Conservation (phyloP, 116 monocot genomes). For the Dioscorea cayenensis region DNA sequence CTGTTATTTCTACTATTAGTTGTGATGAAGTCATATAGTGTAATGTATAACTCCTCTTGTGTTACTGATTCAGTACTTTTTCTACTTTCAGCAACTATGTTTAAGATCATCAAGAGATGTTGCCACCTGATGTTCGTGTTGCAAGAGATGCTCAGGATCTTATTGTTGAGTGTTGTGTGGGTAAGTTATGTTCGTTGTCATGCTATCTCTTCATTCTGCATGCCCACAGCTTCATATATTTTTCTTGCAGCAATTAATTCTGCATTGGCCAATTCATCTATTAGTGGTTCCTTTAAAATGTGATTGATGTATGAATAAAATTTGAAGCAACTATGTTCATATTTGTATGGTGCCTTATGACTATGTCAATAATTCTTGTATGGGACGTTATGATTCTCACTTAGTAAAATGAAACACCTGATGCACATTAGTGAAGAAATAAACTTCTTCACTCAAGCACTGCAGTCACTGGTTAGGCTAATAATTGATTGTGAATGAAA, state of each 20-base stretch:
- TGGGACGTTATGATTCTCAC: too few relatives aligned
- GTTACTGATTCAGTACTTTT: background rate
- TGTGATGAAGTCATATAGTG: background rate
- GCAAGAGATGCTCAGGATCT: slow-evolving; percentile 98
- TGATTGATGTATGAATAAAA: too few relatives aligned
- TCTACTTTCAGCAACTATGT: slow-evolving; percentile 80
- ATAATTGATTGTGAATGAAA: too few relatives aligned
- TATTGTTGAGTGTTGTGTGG: slow-evolving; percentile 96
- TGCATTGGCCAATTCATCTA: too few relatives aligned
- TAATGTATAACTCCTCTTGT: background rate
- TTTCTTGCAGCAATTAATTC: background rate
- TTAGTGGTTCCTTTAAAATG: too few relatives aligned
- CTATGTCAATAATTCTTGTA: too few relatives aligned
- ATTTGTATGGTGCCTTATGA: too few relatives aligned
- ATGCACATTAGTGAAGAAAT: too few relatives aligned
- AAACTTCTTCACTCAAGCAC: too few relatives aligned
- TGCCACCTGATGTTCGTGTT: slow-evolving; percentile 97
- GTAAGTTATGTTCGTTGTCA: slow-evolving; percentile 29
- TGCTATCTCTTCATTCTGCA: background rate
- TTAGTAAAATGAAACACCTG: too few relatives aligned
- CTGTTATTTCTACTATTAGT: background rate
- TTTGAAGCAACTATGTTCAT: too few relatives aligned
- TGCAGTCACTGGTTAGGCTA: too few relatives aligned
- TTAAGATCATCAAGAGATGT: slow-evolving; percentile 98
- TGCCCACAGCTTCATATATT: background rate